Base-by-base conservation (phyloP, 1,139 yeast genomes). In the Taphrina deformans region DNA sequence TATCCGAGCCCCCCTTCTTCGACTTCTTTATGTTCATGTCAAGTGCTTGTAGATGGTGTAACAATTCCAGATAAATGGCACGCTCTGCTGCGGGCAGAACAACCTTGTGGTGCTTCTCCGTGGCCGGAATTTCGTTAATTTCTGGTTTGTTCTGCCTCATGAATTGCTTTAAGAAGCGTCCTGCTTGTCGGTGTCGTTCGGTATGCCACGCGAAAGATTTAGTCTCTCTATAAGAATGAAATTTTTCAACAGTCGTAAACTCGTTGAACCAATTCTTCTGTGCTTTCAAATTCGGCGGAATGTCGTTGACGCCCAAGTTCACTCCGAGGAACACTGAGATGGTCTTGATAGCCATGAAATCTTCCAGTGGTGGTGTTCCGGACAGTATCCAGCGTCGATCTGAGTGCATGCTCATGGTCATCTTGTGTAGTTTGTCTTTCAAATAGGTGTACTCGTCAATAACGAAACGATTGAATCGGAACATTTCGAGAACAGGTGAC, bases 401-500 rank as follows among this genome's bases (percentile, higher is more conserved):
- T 1, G 67, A 53, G 21, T 46, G 55, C 65, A 65, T 60, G 26
- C 56, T 60, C 38, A 62, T 53, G 10, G 62, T 45, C 21, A 61
- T 40, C 27, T 33, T 35, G 45, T 52, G 56, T n/a, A 33, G n/a
- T 21, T 35, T 52, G 33, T 65, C 67, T 21, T 55, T 56, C 16
- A 65, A 27, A 33, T 65, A 65, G 6, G 67, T 62, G 46, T 65
- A 65, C 35, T 65, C 67, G 31, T 65, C 67, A 23, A 65, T 62
- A 21, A 65, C 65, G 12, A 65, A 55, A 16, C 67, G 52, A 40
- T 61, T 65, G 53, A 61, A 65, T 21, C 44, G 38, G 35, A 65
- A 65, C 66, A 62, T 55, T 46, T 65, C 67, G 7, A 65, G 38
- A n/a, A 53, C 51, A 16, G 67, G 65, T 10, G 59, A 59, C 24